Conservation (phyloP, 2,329 filamentous ascomycete species). For the Samsoniella hepiali region DNA sequence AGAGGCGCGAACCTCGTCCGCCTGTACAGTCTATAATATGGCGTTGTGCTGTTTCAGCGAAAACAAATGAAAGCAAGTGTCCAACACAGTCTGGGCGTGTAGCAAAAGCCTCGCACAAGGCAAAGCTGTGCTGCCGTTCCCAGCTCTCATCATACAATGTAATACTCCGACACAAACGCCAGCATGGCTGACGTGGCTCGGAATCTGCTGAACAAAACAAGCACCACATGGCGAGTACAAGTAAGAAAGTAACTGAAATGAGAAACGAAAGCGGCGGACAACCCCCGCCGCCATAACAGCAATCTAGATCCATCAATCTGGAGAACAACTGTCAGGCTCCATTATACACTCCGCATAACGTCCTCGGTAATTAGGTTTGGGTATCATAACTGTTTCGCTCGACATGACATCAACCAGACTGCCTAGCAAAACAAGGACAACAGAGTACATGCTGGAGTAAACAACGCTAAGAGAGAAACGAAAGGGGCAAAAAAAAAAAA, state of each 20-base stretch:
- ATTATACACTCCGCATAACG: slow-evolving; percentile 16
- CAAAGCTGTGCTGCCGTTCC: neutral
- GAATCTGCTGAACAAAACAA: slow-evolving; percentile 22
- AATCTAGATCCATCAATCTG: slow-evolving; percentile 3
- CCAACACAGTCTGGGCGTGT: slow-evolving; percentile 6
- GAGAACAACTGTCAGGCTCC: slow-evolving; percentile 12
- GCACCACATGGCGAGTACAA: slow-evolving; percentile 21
- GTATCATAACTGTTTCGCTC: slow-evolving; percentile 18
- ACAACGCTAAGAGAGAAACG: slow-evolving; percentile 24
- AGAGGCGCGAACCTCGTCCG: slow-evolving; percentile 36
- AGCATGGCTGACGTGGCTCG: neutral
- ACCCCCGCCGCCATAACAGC: neutral
- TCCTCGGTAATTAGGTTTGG: slow-evolving; percentile 17
- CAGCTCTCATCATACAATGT: slow-evolving; percentile 11
- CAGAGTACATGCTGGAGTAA: slow-evolving; percentile 23
- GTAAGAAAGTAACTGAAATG: slow-evolving; percentile 28
- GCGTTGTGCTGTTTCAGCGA: slow-evolving; percentile 16
- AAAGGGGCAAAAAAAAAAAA: slow-evolving; percentile 13
- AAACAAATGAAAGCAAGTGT: slow-evolving; percentile 17
- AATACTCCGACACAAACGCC: neutral
- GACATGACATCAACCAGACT: slow-evolving; percentile 17
- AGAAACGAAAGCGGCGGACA: slow-evolving; percentile 12
- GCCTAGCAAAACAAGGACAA: slow-evolving; percentile 21
- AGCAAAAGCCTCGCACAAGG: neutral
- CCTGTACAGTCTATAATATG: slow-evolving; percentile 36